Base-by-base conservation (phyloP, 805 yeast species). In the Zygosaccharomyces lentus region DNA sequence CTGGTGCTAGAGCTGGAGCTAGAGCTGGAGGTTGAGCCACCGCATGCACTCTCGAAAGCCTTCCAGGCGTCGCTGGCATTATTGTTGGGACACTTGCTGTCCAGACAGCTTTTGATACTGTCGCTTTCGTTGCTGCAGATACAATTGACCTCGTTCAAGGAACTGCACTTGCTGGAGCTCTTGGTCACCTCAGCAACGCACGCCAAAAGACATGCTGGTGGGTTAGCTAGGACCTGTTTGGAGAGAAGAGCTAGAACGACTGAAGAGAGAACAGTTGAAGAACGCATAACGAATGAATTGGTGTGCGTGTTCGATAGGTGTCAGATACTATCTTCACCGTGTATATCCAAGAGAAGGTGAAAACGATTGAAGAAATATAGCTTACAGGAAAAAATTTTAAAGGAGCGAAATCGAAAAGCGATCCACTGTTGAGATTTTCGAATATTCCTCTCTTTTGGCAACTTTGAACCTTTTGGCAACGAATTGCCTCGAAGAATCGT, bases 201-300 rank as follows among this genome's bases (percentile, higher is more conserved):
- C 34, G 96, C 95, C 65, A 89, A 74, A 55, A 89, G 70, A 74
- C 96, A 89, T 31, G 96, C 96, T 50, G 96, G 96, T 42, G 96
- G 93, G 46, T 91, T 74, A 45, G 86, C 82, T 37, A 80, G 77
- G 25, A 75, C 74, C 41, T 58, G 54, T 9, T 47, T 47, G n/a
- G 64, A 48, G 34, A 62, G 51, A 25, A 59, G 40, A 37, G 61
- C 64, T 26, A 61, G 30, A 37, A 66, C 57, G 21, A 57, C 43
- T 17, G 65, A 40, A 38, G 66, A 56, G 24, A 61, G 40, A 47
- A 62, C 54, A 30, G 60, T 40, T 27, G 62, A 50, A 34, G 61
- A 24, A 54, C 62, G 65, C 68, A 64, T 63, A 34, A 37, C 46
- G 30, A 35, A 40, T 45, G 51, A 23, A n/a, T 32, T 31, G 23